Percentiles rank a stretch among this genome's conserved stretches.
Conservation (phyloP, 176 grass and related monocot species). For the Ensete glaucum region DNA sequence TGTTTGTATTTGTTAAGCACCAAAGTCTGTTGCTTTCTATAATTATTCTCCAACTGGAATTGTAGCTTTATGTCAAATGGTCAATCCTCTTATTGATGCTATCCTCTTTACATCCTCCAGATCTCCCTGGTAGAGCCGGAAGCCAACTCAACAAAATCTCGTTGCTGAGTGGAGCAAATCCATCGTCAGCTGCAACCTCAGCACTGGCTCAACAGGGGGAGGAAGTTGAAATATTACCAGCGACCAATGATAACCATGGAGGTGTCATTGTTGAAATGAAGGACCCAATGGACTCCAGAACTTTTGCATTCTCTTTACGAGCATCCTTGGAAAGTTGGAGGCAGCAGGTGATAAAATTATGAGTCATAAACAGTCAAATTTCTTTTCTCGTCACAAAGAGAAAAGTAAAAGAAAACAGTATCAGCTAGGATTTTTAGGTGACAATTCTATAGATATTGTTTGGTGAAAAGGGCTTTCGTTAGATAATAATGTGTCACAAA, state of each 20-base stretch:
- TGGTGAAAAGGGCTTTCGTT: no score
- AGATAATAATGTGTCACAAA: no score
- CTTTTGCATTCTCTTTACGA: constrained; percentile 56
- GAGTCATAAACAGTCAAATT: neutral
- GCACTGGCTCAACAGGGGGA: constrained; percentile 8
- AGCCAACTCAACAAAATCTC: constrained; percentile 18
- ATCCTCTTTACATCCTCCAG: neutral
- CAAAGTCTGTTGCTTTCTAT: no score
- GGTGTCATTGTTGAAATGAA: constrained; percentile 74
- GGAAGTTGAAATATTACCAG: constrained; percentile 30
- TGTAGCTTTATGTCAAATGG: neutral
- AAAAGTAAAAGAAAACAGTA: no score
- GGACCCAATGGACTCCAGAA: constrained; percentile 42
- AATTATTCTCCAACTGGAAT: no score
- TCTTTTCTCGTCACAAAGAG: neutral
- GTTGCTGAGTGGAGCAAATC: constrained; percentile 31
- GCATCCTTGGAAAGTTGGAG: constrained; percentile 54
- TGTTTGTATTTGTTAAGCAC: neutral
- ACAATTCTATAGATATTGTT: no score
- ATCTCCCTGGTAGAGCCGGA: neutral
- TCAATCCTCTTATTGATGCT: neutral
- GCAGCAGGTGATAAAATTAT: constrained; percentile 41
- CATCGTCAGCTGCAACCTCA: constrained; percentile 12
- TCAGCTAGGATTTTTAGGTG: no score
- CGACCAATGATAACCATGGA: constrained; percentile 59